These are phyloP conservation scores for Silene vulgaris DNA, from an alignment of 179 eudicot genomes.

Conservation along the genomic window DNA sequence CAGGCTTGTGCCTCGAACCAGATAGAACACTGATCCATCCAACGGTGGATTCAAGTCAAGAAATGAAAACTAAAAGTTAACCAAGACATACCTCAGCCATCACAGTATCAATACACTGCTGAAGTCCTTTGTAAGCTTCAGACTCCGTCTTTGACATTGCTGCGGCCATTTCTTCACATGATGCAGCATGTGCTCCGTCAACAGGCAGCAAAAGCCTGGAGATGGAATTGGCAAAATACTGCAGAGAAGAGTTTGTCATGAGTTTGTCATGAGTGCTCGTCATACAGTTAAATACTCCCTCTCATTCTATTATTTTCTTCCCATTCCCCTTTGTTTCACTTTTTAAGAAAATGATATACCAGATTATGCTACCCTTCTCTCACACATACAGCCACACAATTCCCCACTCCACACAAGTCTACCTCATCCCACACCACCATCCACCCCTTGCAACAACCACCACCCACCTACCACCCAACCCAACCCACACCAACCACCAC, in stretches of 20 bases:
- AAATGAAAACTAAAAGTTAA: neutral
- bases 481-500: no score
- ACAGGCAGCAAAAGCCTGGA: slow-evolving; percentile 85
- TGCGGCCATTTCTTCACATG: slow-evolving; percentile 91
- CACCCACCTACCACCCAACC: no score
- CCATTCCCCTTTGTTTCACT: no score
- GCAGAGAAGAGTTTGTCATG: slow-evolving; percentile 19
- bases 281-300: neutral
- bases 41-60: neutral
- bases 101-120: slow-evolving; percentile 95
- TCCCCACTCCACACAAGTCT: no score
- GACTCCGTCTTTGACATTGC: slow-evolving; percentile 95
- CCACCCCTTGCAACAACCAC: no score
- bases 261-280: slow-evolving; percentile 17
- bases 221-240: slow-evolving; percentile 84
- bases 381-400: no score
- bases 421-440: no score
- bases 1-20: no score
- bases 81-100: slow-evolving; percentile 87
- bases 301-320: no score
- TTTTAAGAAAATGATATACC: no score
- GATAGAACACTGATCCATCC: no score
- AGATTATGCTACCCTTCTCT: no score
- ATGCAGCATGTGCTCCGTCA: slow-evolving; percentile 96
- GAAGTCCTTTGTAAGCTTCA: slow-evolving; percentile 93